Conservation (phyloP, 192 early-diverging fungal genomes). For the Umbelopsis vinacea region DNA sequence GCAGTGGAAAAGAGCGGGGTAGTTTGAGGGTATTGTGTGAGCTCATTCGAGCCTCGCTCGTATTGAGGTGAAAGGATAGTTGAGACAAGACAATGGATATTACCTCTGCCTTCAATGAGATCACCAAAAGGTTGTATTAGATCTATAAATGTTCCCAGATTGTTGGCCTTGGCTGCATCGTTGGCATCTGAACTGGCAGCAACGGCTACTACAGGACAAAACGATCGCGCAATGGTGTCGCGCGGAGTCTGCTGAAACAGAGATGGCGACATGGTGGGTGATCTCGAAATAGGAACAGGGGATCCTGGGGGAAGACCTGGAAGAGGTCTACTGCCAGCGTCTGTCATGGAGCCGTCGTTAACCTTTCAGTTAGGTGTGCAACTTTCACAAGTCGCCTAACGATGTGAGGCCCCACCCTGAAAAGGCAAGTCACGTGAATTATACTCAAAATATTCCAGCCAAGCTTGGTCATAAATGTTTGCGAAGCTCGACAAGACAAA, state of each 20-base stretch:
- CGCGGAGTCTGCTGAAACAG: conserved; percentile 24
- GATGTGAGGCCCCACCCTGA: neutral
- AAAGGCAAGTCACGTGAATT: neutral
- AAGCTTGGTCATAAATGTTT: too few relatives aligned
- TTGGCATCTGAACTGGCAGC: conserved; percentile 66
- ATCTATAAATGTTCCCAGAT: conserved; percentile 61
- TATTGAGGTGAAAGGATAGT: too few relatives aligned
- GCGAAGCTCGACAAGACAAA: too few relatives aligned
- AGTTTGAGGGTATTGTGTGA: too few relatives aligned
- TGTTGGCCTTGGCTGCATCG: conserved; percentile 60
- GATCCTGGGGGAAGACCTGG: conserved; percentile 15
- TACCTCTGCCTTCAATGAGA: conserved; percentile 65
- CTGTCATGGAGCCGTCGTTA: conserved; percentile 1
- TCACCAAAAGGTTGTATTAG: conserved; percentile 75
- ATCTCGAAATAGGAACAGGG: conserved; percentile 11
- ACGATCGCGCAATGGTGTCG: conserved; percentile 54
- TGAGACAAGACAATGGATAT: neutral
- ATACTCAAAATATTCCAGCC: neutral
- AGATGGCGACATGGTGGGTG: conserved; percentile 20
- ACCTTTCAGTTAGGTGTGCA: neutral
- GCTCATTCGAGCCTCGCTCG: too few relatives aligned
- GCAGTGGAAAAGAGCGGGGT: too few relatives aligned
- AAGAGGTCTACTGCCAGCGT: conserved; percentile 3
- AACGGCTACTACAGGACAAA: conserved; percentile 71
- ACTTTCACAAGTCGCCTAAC: neutral